Conservation (phyloP, 148 eudicot genomes). For the Gaultheria prostrata region DNA sequence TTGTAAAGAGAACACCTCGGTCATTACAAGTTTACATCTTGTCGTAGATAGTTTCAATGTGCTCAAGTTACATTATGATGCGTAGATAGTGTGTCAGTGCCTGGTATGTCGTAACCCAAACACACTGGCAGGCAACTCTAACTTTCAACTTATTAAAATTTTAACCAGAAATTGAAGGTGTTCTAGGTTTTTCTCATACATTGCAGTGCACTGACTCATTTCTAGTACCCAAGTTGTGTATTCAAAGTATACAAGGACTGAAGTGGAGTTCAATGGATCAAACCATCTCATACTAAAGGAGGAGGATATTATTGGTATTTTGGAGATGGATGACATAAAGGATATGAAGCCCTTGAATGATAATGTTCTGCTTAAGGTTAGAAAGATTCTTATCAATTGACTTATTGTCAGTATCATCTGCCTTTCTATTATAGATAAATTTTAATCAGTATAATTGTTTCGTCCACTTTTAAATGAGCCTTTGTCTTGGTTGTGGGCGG, state of each 20-base stretch:
- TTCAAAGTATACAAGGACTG: constrained; percentile 86
- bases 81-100: neutral
- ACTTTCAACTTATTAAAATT: neutral
- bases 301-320: too few species aligned
- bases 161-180: neutral
- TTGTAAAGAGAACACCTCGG: neutral
- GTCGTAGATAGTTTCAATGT: neutral
- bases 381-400: neutral
- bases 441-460: neutral
- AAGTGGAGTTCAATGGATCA: constrained; percentile 85
- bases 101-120: neutral
- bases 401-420: neutral
- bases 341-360: too few species aligned
- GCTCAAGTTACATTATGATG: neutral
- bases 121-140: neutral
- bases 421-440: neutral
- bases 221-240: constrained; percentile 67
- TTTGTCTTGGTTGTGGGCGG: constrained; percentile 1
- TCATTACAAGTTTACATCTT: neutral
- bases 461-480: neutral
- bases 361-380: too few species aligned
- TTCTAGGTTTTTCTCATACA: neutral
- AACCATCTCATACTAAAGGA: too few species aligned
- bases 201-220: neutral
- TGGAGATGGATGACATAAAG: too few species aligned